These are phyloP conservation scores for Teratosphaeria epicoccoides DNA, from an alignment of 2,329 filamentous ascomycete genomes.

Conservation along the genomic window DNA sequence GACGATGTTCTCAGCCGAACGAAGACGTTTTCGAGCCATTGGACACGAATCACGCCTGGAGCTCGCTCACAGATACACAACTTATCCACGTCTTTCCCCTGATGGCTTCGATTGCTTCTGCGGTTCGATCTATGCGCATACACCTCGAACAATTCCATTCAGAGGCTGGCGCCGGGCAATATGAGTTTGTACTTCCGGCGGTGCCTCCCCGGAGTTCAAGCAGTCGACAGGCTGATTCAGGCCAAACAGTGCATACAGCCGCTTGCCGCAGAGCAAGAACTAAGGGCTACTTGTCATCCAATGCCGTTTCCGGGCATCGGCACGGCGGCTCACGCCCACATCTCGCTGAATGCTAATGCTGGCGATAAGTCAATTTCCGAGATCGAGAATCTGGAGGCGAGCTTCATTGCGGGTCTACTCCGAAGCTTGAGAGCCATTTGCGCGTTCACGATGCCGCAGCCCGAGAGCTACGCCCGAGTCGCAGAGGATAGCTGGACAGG, in stretches of 20 bases:
- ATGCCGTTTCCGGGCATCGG: constrained; percentile 54
- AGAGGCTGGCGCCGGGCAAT: constrained; percentile 64
- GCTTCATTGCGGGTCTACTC: constrained; percentile 61
- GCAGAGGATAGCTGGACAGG: constrained; percentile 63
- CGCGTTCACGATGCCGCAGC: constrained; percentile 58
- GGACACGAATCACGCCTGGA: constrained; percentile 62
- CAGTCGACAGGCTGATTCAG: constrained; percentile 62
- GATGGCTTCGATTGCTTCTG: constrained; percentile 54
- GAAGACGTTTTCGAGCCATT: constrained; percentile 30
- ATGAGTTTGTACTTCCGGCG: constrained; percentile 62
- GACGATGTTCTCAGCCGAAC: constrained; percentile 4
- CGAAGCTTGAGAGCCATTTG: constrained; percentile 54
- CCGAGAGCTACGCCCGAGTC: constrained; percentile 58
- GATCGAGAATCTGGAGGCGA: constrained; percentile 40
- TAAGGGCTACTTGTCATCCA: constrained; percentile 63
- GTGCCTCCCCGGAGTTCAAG: constrained; percentile 51
- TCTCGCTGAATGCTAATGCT: constrained; percentile 47
- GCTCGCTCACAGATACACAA: constrained; percentile 52
- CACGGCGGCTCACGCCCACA: constrained; percentile 58
- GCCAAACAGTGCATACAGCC: constrained; percentile 58
- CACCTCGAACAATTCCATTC: constrained; percentile 63
- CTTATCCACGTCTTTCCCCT: constrained; percentile 47
- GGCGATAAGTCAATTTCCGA: neutral
- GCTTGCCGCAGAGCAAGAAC: constrained; percentile 50
- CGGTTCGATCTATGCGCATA: constrained; percentile 52